Evolutionary conservation across 2,329 filamentous ascomycete species (phyloP).

Genomic region (Clarireedia hainanense): DNA sequence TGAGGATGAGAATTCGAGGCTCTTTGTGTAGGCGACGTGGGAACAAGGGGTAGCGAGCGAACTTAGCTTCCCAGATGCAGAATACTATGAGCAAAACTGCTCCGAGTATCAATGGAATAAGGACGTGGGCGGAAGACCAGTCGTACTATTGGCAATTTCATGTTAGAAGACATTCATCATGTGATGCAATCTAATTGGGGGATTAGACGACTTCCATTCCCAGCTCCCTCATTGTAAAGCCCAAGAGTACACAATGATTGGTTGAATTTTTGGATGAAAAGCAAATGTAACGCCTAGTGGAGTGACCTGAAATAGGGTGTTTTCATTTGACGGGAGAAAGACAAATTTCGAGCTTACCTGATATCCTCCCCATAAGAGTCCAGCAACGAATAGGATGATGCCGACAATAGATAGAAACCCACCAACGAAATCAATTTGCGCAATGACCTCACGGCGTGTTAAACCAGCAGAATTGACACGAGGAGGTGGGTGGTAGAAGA

Average conservation of each 20-base stretch:
- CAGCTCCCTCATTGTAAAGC: too few species aligned
- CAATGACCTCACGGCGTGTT: slow-evolving; percentile 32
- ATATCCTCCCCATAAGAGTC: slow-evolving; percentile 49
- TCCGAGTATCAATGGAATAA: slow-evolving; percentile 47
- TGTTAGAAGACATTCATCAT: slow-evolving; percentile 27
- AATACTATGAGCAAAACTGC: slow-evolving; percentile 38
- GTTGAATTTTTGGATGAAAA: background rate
- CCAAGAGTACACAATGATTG: too few species aligned
- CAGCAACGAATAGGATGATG: slow-evolving; percentile 43
- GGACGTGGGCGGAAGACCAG: slow-evolving; percentile 48
- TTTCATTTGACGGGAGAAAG: background rate
- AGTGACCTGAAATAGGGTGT: background rate
- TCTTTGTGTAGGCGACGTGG: slow-evolving; percentile 46
- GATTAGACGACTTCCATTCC: background rate
- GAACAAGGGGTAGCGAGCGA: slow-evolving; percentile 38
- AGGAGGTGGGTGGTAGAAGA: slow-evolving; percentile 47
- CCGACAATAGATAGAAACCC: slow-evolving; percentile 42
- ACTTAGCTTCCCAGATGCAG: slow-evolving; percentile 45
- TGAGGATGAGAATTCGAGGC: slow-evolving; percentile 42
- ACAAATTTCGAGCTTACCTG: slow-evolving; percentile 15
- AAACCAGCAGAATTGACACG: slow-evolving; percentile 35
- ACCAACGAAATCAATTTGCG: slow-evolving; percentile 42
- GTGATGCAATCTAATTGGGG: slow-evolving; percentile 9
- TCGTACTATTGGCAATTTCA: slow-evolving; percentile 47
- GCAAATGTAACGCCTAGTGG: background rate